Evolutionary conservation across 129 eudicot species (phyloP), one percentile per base, ranked within the genome.

Genomic region (Centaurea solstitialis): DNA sequence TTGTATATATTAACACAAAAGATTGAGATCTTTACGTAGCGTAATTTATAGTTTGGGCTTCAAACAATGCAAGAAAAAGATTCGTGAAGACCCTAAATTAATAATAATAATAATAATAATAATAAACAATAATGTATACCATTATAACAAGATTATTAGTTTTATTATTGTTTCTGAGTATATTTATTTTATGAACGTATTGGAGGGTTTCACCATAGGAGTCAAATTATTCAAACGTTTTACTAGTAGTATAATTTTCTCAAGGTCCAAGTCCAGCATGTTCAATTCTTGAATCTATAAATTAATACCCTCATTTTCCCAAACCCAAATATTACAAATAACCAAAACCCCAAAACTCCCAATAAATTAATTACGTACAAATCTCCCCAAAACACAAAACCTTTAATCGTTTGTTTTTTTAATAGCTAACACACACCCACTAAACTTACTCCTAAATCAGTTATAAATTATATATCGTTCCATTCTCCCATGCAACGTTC

Each of bases 401-500:
- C 30, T 2, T 26, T 2, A 26, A 26, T 2, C 30, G 2, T 2
- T 26, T 26, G 30, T 26, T 26, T 26, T 26, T 26, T 26, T 26
- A 26, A 26, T 2, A 1, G 30, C 30, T 26, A 26, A 26, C 30
- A 26, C 30, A 2, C 30, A 26, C 30, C 30, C 30, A 2, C 30
- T 26, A 26, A 26, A 26, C 30, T 2, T 26, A 26, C 30, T 26
- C 30, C 30, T 26, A 26, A 26, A 26, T 2, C 1, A 26, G 30
- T 26, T 26, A 2, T 26, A 0, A 2, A 26, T 26, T 26, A 26
- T 26, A 26, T 33, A 9, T 2, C 17, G 17, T 13, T 6, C 1
- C n/a, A 18, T 35, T 70, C 15, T 53, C 13, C 79, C 89, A 89
- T 89, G 93, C 91, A 89, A 78, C 82, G 87, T 53, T 70, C 87